A percentile compares a stretch with the other conserved stretches of the same genome.
Evolutionary conservation across 768 basidiomycete species (phyloP).

Genomic region (Inosperma sp.): DNA sequence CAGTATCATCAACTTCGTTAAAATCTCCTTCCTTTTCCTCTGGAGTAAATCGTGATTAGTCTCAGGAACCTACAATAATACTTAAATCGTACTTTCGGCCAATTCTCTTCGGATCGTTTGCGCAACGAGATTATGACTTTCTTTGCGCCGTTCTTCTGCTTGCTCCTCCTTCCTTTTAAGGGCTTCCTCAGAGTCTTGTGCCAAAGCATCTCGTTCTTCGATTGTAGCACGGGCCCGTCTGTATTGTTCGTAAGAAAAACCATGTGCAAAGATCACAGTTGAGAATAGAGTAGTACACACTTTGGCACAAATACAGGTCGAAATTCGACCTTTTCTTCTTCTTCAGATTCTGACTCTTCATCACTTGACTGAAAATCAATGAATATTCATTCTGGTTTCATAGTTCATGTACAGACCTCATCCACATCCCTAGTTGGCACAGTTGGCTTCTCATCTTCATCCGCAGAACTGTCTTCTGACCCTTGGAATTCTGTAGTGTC

Average conservation of each 20-base stretch:
- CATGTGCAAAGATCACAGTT: neutral
- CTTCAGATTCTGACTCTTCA: conserved; percentile 73
- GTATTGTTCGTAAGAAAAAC: conserved; percentile 12
- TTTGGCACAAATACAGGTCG: conserved; percentile 94
- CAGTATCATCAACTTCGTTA: conserved; percentile 92
- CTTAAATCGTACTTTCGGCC: conserved; percentile 70
- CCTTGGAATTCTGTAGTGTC: conserved; percentile 23
- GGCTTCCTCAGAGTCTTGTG: conserved; percentile 73
- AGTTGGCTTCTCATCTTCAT: conserved; percentile 27
- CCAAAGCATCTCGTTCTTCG: conserved; percentile 59
- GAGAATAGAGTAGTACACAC: conserved; percentile 40
- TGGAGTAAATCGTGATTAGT: conserved; percentile 30
- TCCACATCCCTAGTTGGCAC: conserved; percentile 43
- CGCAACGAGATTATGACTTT: conserved; percentile 89
- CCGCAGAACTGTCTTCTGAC: conserved; percentile 47
- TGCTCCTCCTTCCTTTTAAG: conserved; percentile 65
- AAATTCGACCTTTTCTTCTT: conserved; percentile 77
- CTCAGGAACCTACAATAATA: neutral
- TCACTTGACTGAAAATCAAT: conserved; percentile 66
- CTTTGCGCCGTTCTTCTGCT: conserved; percentile 76
- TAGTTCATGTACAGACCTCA: conserved; percentile 37
- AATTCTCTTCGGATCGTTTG: conserved; percentile 91
- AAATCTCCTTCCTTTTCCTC: conserved; percentile 84
- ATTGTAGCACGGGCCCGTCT: conserved; percentile 78
- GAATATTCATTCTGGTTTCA: conserved; percentile 1